Evolutionary conservation across 1,284 basidiomycete genomes (phyloP).

Genomic region (Papiliotrema terrestris): DNA sequence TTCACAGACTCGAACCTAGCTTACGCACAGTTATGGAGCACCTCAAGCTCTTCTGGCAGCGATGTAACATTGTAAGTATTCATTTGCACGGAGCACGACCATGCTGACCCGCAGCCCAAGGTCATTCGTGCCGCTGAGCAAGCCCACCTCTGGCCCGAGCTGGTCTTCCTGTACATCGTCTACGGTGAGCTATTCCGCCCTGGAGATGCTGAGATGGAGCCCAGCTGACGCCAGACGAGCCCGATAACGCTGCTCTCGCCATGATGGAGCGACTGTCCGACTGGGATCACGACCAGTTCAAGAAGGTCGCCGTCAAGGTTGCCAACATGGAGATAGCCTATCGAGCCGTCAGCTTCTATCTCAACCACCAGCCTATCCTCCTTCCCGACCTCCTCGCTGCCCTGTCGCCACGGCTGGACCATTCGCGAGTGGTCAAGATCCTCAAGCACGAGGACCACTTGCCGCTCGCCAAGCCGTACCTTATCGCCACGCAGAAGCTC

Average conservation of each 20-base stretch:
- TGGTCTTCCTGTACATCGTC: constrained; percentile 97
- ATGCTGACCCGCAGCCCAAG: constrained; percentile 44
- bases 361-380: constrained; percentile 68
- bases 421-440: constrained; percentile 89
- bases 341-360: constrained; percentile 48
- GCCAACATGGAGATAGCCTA: constrained; percentile 95
- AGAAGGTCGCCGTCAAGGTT: constrained; percentile 88
- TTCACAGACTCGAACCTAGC: neutral
- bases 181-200: constrained; percentile 73
- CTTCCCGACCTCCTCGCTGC: constrained; percentile 91
- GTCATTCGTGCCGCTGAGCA: constrained; percentile 93
- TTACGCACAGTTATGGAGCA: constrained; percentile 83
- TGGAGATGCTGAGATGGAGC: neutral
- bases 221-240: constrained; percentile 33
- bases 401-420: constrained; percentile 88
- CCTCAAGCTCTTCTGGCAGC: constrained; percentile 93
- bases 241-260: constrained; percentile 54
- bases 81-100: constrained; percentile 53
- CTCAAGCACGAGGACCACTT: constrained; percentile 81
- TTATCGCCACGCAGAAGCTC: constrained; percentile 95
- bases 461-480: constrained; percentile 90
- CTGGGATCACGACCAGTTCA: constrained; percentile 99
- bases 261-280: constrained; percentile 98
- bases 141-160: constrained; percentile 98
- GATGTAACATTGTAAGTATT: constrained; percentile 73